phyloP scores from a whole-genome alignment of 441 rosid genomes.

The Syzygium malaccense region DNA sequence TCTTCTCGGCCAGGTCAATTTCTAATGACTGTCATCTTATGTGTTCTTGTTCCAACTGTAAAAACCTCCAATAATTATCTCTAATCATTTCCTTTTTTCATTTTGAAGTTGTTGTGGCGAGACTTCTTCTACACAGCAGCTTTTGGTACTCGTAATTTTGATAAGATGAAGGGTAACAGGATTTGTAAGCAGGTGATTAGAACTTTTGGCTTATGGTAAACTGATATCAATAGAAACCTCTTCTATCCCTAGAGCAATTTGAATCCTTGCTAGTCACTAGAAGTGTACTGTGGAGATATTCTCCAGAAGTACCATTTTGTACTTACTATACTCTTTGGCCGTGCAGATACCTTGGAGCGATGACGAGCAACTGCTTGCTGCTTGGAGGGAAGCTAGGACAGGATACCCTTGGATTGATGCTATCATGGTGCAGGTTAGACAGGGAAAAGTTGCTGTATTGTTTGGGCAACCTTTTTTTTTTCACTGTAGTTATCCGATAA shows the following conservation, averaged over 20 bases:
- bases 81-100: constrained; percentile 4
- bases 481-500: not conserved
- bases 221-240: not conserved
- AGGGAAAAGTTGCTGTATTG: not conserved
- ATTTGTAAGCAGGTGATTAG: constrained; percentile 83
- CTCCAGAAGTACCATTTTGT: not conserved
- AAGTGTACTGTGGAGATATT: not conserved
- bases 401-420: constrained; percentile 99
- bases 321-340: not conserved
- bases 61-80: not conserved
- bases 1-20: constrained; percentile 81
- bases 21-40: not conserved
- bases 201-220: not conserved
- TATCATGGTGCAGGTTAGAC: constrained; percentile 84
- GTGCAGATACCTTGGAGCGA: constrained; percentile 85
- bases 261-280: not conserved
- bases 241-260: not conserved
- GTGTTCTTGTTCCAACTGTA: not conserved
- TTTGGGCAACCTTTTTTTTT: not conserved
- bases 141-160: constrained; percentile 86
- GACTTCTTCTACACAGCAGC: constrained; percentile 92
- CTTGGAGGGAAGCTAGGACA: constrained; percentile 93
- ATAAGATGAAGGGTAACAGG: constrained; percentile 69
- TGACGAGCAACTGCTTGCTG: constrained; percentile 56
- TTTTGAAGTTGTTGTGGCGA: constrained; percentile 73